Evolutionary conservation across 768 basidiomycete genomes (phyloP).

Genomic region (Suillus weaverae): DNA sequence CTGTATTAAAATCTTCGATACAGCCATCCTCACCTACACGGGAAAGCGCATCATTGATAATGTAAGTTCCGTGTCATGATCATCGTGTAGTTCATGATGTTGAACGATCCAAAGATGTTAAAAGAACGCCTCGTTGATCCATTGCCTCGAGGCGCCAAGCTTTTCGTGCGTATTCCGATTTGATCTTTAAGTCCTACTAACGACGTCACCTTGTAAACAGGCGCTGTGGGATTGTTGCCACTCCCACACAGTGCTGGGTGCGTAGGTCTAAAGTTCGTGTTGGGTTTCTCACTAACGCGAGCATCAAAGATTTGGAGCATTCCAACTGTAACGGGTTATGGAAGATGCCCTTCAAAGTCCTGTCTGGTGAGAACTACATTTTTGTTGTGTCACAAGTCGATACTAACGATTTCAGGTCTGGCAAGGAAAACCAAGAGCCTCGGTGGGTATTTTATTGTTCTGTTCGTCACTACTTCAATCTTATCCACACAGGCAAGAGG

Average conservation of each 20-base stretch:
- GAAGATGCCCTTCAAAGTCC: not conserved
- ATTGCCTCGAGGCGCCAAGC: conserved; percentile 25
- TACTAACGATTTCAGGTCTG: not conserved
- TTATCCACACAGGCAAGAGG: not conserved
- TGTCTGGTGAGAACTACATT: not conserved
- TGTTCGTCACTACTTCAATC: not conserved
- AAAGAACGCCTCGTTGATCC: conserved; percentile 24
- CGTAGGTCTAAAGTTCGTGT: not conserved
- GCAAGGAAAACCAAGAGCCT: not conserved
- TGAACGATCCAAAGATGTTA: conserved; percentile 16
- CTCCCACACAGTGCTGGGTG: conserved; percentile 30
- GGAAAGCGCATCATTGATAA: conserved; percentile 24
- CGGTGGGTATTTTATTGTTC: not conserved
- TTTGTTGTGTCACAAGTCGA: not conserved
- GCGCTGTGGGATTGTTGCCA: conserved; percentile 32
- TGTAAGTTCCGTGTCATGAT: conserved; percentile 22
- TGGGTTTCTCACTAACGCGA: not conserved
- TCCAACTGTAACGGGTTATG: conserved; percentile 22
- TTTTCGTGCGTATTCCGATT: conserved; percentile 23
- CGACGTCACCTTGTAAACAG: conserved; percentile 7
- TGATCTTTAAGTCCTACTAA: not conserved
- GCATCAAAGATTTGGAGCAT: conserved; percentile 27
- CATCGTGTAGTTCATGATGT: conserved; percentile 10
- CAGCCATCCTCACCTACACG: conserved; percentile 17
- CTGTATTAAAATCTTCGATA: not conserved